phyloP scores from a whole-genome alignment of 1,284 basidiomycete genomes.

The Agroathelia rolfsii region DNA sequence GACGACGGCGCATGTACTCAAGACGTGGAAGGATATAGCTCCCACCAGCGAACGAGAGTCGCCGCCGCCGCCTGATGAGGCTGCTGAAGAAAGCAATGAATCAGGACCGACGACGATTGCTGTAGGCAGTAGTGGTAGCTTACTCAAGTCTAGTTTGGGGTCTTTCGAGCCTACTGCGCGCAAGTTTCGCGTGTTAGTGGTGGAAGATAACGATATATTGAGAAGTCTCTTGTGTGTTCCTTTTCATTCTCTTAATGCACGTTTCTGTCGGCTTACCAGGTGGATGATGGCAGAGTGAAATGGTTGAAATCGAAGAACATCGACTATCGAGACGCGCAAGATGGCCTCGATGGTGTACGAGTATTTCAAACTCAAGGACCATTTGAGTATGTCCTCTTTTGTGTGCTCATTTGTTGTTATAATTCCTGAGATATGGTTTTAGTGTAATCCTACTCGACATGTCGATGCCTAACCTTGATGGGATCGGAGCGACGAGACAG shows the following conservation, averaged over 20 bases:
- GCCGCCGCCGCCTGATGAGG: conserved; percentile 22
- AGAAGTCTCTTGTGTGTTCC: conserved; percentile 55
- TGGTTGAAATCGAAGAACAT: conserved; percentile 72
- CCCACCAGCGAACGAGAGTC: too few relatives aligned
- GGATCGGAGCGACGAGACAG: conserved; percentile 73
- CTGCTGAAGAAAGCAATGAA: conserved; percentile 21
- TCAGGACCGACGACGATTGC: conserved; percentile 34
- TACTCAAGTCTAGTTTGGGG: conserved; percentile 52
- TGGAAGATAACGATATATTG: conserved; percentile 77
- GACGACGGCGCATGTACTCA: conserved; percentile 33
- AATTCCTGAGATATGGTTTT: conserved; percentile 10
- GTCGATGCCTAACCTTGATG: conserved; percentile 90
- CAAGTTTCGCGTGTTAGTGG: conserved; percentile 59
- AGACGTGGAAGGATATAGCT: conserved; percentile 29
- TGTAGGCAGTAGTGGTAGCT: conserved; percentile 47
- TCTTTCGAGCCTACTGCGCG: conserved; percentile 28
- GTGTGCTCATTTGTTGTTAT: conserved; percentile 3
- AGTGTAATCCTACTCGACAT: conserved; percentile 84
- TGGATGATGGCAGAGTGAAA: conserved; percentile 49
- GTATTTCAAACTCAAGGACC: conserved; percentile 58
- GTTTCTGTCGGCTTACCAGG: conserved; percentile 18
- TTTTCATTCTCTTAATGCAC: conserved; percentile 8
- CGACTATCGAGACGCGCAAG: conserved; percentile 69
- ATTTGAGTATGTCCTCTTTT: conserved; percentile 54
- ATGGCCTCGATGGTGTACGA: conserved; percentile 81